Evolutionary conservation across 2,329 filamentous ascomycete species (phyloP), one percentile per base, ranked within the genome.

Genomic region (Lomentospora prolificans): DNA sequence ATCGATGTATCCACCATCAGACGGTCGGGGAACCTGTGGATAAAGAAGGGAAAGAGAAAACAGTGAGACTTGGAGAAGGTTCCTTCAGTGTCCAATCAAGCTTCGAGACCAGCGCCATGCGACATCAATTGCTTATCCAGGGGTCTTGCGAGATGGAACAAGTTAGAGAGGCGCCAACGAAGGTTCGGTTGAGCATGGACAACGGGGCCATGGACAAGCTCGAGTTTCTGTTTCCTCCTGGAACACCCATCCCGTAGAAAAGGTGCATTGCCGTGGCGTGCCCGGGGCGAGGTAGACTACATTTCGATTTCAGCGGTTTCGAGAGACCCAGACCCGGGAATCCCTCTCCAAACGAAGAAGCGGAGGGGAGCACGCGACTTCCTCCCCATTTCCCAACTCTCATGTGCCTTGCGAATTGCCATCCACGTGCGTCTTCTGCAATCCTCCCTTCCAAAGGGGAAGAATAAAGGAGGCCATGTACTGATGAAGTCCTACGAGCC

Each of bases 11-110:
- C 36, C 36, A 41, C 36, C 6, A 41, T 41, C 36, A 41, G n/a
- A 41, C 36, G 19, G 19, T 14, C 44, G 44, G 22, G 7, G n/a
- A 41, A n/a, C 4, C 14, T 28, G 24, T 24, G 27, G 25, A 54
- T 10, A 25, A 46, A 24, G 33, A 25, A 22, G 19, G 12, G 27
- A 54, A 22, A 31, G 25, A 10, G 33, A 27, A 30, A 30, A 46
- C 19, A 9, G 31, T 54, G 30, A 33, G 30, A 6, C 52, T 24
- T 12, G 19, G 51, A 25, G 33, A 36, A 31, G 9, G 10, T 24
- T 36, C n/a, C 12, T 44, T 31, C 17, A 9, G 33, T 22, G 24
- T 25, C 52, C 52, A 54, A 54, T 54, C 52, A 54, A 54, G 52
- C 52, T 28, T 25, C 36, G 24, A 44, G 52, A 46, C 36, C 12